Evolutionary conservation across 306 rosid species (phyloP), one percentile per base, ranked within the genome.

Genomic region (Abrus precatorius): DNA sequence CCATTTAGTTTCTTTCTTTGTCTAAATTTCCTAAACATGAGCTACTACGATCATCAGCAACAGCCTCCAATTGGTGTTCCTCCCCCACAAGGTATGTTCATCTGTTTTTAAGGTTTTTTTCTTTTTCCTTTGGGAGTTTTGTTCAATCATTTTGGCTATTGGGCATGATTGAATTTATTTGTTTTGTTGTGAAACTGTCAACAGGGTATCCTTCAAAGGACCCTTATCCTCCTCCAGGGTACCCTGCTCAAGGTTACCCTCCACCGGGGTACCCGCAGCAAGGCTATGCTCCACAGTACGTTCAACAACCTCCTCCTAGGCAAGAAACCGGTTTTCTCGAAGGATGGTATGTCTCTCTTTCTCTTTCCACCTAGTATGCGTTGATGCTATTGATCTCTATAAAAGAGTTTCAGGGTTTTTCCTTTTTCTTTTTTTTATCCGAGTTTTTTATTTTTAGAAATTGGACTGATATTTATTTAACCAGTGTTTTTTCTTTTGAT

Each of bases 51-150:
- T 77, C 70, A 83, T 44, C 92, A 88, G 27, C 91, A 88, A 68
- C 92, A 88, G 78, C 86, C 88, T 33, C 90, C 90, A 0, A 69
- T 88, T 2, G 89, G 88, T 45, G 90, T 84, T 81, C 94, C 94
- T 72, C 94, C 94, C 27, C 88, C 88, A 4, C 92, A 86, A 82
- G 92, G 92, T 88, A 36, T 27, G 8, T 30, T 9, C n/a, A 4
- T 54, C 13, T 41, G 68, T 65, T 74, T 67, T 34, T 3, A 0
- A 59, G 33, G 5, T 56, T 36, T 11, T 3, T 9, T 64, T 20
- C 1, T 2, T 7, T 13, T 12, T 28, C 50, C 6, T 30, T n/a
- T 13, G 0, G 4, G 11, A 20, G 20, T 20, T 28, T 13, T 65
- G 36, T 41, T 80, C 28, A 33, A 33, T 28, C 0, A 9, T 5